Evolutionary conservation across 108 stramenopile species (phyloP), one percentile per base, ranked within the genome.

Genomic region (Hondaea fermentalgiana): DNA sequence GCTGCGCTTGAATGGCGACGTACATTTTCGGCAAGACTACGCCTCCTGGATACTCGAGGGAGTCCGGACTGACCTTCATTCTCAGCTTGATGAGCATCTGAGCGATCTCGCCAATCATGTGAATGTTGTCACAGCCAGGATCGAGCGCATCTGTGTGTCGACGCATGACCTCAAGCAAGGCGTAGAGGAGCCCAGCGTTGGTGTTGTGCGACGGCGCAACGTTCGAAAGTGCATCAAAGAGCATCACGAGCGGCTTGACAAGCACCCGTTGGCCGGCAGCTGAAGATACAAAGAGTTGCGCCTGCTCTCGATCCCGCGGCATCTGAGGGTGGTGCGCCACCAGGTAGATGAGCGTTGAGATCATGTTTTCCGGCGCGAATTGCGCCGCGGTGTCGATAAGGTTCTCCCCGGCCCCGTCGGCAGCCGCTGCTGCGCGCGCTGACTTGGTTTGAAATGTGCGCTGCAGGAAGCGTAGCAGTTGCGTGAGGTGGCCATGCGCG

Each of bases 331-430:
- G 76, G 51, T 83, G 76, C 45, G 76, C 76, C 19, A 83, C 49
- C 16, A 83, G 76, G 51, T 83, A 83, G 28, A 83, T 53, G 10
- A 83, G 76, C 76, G 76, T 83, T 17, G 76, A 83, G 3, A 83
- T 53, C 76, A 83, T 83, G 45, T 83, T 47, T 53, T 83, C 76
- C 25, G 76, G 76, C 23, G 76, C 76, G 23, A 83, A 83, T 12
- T 83, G 45, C 45, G 76, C 49, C n/a, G 49, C 6, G 10, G 49
- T 21, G 45, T 83, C 25, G 8, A 28, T 10, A 2, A 83, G 76
- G 49, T 53, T 83, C 51, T 83, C 76, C 16, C 76, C 76, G 14
- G 8, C 55, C 55, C 55, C 14, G 14, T 16, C 4, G 16, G 55
- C 8, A 8, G 16, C 16, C 14, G 55, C 16, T 16, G 76, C 76